Base-by-base conservation (phyloP, 2,329 filamentous ascomycete genomes). In the Aspergillus clavatus region DNA sequence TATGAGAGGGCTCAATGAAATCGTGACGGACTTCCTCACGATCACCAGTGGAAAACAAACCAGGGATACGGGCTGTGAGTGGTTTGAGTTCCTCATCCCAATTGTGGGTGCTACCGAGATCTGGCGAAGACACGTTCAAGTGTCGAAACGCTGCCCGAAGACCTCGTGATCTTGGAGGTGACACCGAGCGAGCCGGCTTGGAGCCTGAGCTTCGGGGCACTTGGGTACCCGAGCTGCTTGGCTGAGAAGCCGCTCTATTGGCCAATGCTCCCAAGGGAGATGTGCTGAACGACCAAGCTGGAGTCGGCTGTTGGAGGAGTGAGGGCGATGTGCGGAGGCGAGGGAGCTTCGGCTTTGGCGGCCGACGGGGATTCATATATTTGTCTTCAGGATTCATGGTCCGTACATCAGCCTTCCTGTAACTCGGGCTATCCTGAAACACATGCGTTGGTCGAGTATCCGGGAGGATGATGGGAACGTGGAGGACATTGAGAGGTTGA, bases 401-500 rank as follows among this genome's bases (percentile, higher is more conserved):
- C 62, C 81, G 85, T 57, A 79, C 78, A 54, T 83, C 77, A 42
- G 76, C 73, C 35, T 70, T 73, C 40, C 73, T 69, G 5, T 82
- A 84, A 56, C 72, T 82, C 54, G 81, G 72, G 4, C 85, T 89
- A 45, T 76, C 80, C 57, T 83, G 86, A 50, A 84, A 79, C 48
- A 81, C 75, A 51, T 73, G 69, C 33, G 75, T 70, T 51, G 49
- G 51, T n/a, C 54, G 49, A 11, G 62, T 67, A 38, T 67, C 62
- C 1, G 78, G 77, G 29, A 75, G 59, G 64, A 95, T 85, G 26
- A 81, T 72, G 11, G 91, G 91, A 8, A 97, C 81, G 43, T 86
- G 82, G 45, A 97, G 73, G 11, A 89, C 80, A 69, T 97, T 96
- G 62, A 96, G 81, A 2, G 79, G 79, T 67, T 96, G 91, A 11